Conservation (phyloP, 495 filamentous ascomycete genomes). For the Beverwykella pulmonaria region DNA sequence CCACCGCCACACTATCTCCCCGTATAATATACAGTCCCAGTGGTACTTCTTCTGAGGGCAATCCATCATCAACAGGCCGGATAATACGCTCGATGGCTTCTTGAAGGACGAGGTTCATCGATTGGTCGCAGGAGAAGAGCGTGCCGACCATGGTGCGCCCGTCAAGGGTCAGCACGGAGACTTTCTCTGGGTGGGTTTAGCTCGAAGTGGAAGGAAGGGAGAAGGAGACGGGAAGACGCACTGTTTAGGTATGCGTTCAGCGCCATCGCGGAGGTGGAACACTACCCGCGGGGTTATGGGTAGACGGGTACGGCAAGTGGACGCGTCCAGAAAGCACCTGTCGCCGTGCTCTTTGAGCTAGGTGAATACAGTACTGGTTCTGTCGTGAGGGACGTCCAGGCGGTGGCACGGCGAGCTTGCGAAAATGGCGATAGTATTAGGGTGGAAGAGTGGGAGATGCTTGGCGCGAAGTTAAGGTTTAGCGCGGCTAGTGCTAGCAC, state of each 20-base stretch:
- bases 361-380: too few species aligned
- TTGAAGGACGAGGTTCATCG: conserved; percentile 87
- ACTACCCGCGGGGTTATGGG: not conserved
- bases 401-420: too few species aligned
- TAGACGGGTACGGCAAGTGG: not conserved
- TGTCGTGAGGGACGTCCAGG: too few species aligned
- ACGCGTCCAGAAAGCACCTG: too few species aligned
- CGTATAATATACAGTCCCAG: conserved; percentile 91
- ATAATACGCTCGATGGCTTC: conserved; percentile 89
- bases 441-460: too few species aligned
- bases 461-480: too few species aligned
- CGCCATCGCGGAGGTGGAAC: conserved; percentile 54
- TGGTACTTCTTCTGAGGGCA: conserved; percentile 76
- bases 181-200: conserved; percentile 65
- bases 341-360: too few species aligned
- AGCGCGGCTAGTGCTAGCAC: too few species aligned
- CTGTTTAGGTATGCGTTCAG: conserved; percentile 68
- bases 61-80: conserved; percentile 75
- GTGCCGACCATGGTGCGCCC: conserved; percentile 84
- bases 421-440: too few species aligned
- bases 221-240: conserved; percentile 44
- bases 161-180: conserved; percentile 88
- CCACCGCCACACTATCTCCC: conserved; percentile 91
- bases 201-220: conserved; percentile 13
- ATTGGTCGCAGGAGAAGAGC: conserved; percentile 84